Evolutionary conservation across 1,139 yeast species (phyloP), one percentile per base, ranked within the genome.

Genomic region (Suhomyces panamericanus): DNA sequence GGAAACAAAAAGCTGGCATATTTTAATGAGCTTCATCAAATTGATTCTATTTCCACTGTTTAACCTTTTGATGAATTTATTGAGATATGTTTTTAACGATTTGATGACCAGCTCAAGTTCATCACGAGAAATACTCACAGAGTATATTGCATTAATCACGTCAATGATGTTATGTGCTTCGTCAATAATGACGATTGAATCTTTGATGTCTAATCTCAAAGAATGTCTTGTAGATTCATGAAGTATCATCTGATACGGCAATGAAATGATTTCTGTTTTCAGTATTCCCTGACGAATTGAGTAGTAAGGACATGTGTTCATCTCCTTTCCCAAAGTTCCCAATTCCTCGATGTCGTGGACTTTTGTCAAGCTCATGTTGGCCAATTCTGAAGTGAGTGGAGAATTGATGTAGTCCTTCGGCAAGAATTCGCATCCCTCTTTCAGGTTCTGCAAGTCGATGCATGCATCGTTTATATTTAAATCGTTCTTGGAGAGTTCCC

Each of bases 161-260:
- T 90, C 97, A 28, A 90, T 61, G 34, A 91, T 67, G 59, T 91
- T 91, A 60, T 91, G 99, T 0, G 98, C 98, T 59, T 91, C 99
- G 60, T 91, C 99, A 32, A 91, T 84, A 3, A 93, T 78, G 1
- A 93, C 79, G 6, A 91, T 77, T 0, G 93, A 75, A 48, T 81
- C 77, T 42, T 77, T 74, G 13, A 91, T 59, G 39, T 83, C 74
- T 6, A 91, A 60, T 1, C 81, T 80, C 39, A 89, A 63, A 0
- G 82, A 69, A 4, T 74, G 71, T 54, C 97, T 70, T 0, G 96
- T 77, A 3, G 79, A 70, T 32, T 75, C 77, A 41, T 86, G 87
- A 1, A 91, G 63, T 11, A 93, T 62, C 57, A 89, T 71, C 56
- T 90, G 97, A 56, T 91, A 91, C 0, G 99, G 98, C 35, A 93